Percentiles rank a stretch among this genome's conserved stretches.
Evolutionary conservation across 1,284 basidiomycete genomes (phyloP).

Genomic region (Cystobasidiaceae sp.): DNA sequence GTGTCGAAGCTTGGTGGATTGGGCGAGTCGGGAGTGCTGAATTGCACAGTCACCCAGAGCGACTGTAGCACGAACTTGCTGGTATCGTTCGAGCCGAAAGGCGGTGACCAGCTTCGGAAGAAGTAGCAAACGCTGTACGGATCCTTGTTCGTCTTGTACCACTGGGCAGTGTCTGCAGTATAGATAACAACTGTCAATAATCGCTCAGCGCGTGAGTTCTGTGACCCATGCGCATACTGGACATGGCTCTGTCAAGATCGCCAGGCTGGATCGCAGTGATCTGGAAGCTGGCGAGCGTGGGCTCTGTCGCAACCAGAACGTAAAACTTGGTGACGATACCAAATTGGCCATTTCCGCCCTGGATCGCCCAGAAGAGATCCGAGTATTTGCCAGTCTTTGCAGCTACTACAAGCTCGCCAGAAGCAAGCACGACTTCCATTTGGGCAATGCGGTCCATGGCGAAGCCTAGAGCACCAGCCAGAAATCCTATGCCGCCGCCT

Average conservation of each 20-base stretch:
- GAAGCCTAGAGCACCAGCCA: neutral
- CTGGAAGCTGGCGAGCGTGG: neutral
- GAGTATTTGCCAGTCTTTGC: neutral
- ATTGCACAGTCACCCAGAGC: too few relatives aligned
- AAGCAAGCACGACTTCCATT: neutral
- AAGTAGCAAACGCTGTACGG: neutral
- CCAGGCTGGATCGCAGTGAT: neutral
- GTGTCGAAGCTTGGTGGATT: neutral
- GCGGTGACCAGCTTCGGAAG: neutral
- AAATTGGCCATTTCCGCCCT: neutral
- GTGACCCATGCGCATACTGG: too few relatives aligned
- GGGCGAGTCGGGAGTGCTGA: too few relatives aligned
- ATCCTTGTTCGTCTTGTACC: conserved; percentile 3
- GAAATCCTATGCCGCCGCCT: neutral
- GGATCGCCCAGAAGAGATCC: neutral
- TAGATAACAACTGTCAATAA: too few relatives aligned
- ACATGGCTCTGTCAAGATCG: neutral
- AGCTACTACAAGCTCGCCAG: neutral
- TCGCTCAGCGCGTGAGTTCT: too few relatives aligned
- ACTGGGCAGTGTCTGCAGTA: neutral
- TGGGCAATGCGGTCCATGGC: neutral
- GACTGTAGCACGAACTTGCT: too few relatives aligned
- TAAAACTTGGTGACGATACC: conserved; percentile 1
- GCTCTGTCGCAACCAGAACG: neutral
- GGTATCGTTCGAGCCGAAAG: too few relatives aligned